A percentile compares a stretch with the other conserved stretches of the same genome.
Conservation (phyloP, 1,284 basidiomycete genomes). For the Phellopilus nigrolimitatus region DNA sequence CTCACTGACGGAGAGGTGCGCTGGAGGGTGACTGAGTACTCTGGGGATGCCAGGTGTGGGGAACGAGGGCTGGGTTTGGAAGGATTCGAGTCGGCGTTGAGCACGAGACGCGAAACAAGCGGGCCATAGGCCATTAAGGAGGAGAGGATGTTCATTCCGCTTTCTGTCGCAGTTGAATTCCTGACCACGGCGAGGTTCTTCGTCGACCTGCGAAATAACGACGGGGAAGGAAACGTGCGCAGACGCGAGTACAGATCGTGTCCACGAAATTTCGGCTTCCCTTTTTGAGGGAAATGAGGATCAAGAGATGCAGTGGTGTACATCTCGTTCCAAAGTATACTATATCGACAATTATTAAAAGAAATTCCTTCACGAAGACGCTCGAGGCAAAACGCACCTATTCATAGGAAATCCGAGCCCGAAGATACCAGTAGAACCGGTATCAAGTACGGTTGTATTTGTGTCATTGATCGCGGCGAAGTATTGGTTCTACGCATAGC, state of each 20-base stretch:
- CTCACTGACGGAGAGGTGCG: conserved; percentile 41
- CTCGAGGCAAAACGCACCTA: conserved; percentile 34
- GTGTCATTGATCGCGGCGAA: conserved; percentile 53
- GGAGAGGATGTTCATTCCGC: conserved; percentile 12
- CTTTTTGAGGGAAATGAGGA: neutral
- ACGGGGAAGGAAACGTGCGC: neutral
- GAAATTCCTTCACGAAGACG: neutral
- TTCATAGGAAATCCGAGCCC: conserved; percentile 56
- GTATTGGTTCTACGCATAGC: conserved; percentile 33
- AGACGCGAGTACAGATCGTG: neutral
- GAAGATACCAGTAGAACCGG: conserved; percentile 45
- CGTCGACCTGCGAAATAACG: neutral
- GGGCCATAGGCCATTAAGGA: conserved; percentile 23
- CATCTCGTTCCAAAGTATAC: conserved; percentile 15
- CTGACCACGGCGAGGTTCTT: neutral
- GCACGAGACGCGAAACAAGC: conserved; percentile 21
- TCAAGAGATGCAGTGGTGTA: neutral
- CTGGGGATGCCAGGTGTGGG: conserved; percentile 13
- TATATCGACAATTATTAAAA: neutral
- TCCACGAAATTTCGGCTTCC: neutral
- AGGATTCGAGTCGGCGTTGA: neutral
- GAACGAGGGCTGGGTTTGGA: neutral
- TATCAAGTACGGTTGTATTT: conserved; percentile 42
- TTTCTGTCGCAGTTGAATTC: neutral
- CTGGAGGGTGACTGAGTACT: conserved; percentile 36